These are phyloP conservation scores for Pseudopyrenochaeta lycopersici DNA, from an alignment of 2,329 filamentous ascomycete genomes.

Conservation along the genomic window DNA sequence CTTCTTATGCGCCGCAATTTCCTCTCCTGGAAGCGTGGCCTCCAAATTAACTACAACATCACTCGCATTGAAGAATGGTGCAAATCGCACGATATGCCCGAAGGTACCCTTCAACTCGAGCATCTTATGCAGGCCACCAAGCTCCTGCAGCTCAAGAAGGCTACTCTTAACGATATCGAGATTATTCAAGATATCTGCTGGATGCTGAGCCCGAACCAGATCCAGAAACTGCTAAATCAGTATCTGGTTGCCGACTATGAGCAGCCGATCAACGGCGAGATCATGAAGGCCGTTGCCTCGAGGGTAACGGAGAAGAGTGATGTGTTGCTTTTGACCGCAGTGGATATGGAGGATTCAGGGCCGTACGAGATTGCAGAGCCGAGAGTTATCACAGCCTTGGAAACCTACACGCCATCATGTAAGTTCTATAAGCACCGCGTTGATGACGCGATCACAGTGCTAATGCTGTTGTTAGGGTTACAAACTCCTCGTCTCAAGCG, in stretches of 20 bases:
- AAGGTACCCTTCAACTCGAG: slow-evolving; percentile 95
- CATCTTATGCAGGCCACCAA: slow-evolving; percentile 99
- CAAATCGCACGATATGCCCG: slow-evolving; percentile 99
- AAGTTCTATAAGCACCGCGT: slow-evolving; percentile 57
- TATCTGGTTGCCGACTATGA: slow-evolving; percentile 99
- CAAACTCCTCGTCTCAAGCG: slow-evolving; percentile 96
- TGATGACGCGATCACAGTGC: slow-evolving; percentile 9
- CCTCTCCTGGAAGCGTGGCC: slow-evolving; percentile 97
- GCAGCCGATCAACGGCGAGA: slow-evolving; percentile 98
- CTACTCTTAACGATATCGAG: slow-evolving; percentile 97
- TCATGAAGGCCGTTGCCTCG: slow-evolving; percentile 99
- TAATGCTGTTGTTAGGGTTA: slow-evolving; percentile 70
- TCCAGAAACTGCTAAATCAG: slow-evolving; percentile 98
- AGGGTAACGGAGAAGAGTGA: slow-evolving; percentile 98
- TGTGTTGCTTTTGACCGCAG: slow-evolving; percentile 88
- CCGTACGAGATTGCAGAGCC: slow-evolving; percentile 99
- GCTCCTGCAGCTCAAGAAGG: slow-evolving; percentile 97
- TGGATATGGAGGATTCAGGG: slow-evolving; percentile 99
- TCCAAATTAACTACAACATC: slow-evolving; percentile 99
- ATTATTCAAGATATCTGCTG: slow-evolving; percentile 99
- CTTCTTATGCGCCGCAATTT: slow-evolving; percentile 97
- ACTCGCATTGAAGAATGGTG: slow-evolving; percentile 99
- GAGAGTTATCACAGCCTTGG: slow-evolving; percentile 90
- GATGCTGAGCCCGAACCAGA: slow-evolving; percentile 99
- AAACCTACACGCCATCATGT: slow-evolving; percentile 99